A percentile compares a stretch with the other conserved stretches of the same genome.
Conservation (phyloP, 1,284 basidiomycete species). For the Rhodotorula sp. region DNA sequence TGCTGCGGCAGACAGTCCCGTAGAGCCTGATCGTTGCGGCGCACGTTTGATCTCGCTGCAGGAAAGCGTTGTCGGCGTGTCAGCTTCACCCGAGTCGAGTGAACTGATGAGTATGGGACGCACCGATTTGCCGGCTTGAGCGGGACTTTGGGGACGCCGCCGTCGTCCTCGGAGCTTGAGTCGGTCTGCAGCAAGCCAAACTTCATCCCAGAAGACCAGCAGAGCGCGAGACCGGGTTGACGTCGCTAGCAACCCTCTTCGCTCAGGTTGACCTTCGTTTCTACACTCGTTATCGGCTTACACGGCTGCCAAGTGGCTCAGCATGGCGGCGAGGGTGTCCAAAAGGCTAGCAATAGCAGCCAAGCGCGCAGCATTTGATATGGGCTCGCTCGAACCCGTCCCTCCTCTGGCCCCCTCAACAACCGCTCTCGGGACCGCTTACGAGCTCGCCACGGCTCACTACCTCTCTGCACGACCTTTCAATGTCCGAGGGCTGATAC, state of each 20-base stretch:
- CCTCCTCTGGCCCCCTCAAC: slow-evolving; percentile 1
- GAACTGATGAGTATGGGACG: neutral
- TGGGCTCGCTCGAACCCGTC: neutral
- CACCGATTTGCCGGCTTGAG: neutral
- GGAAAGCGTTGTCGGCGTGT: neutral
- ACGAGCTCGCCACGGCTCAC: slow-evolving; percentile 13
- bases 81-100: neutral
- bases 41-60: neutral
- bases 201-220: neutral
- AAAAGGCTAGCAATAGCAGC: no score
- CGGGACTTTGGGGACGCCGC: neutral
- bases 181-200: slow-evolving; percentile 2
- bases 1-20: neutral
- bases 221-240: neutral
- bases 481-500: slow-evolving; percentile 1
- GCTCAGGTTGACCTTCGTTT: neutral
- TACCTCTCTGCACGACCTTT: slow-evolving; percentile 5
- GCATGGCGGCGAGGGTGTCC: no score
- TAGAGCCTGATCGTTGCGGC: no score
- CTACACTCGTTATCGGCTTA: neutral
- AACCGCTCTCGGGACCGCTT: slow-evolving; percentile 23
- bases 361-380: no score
- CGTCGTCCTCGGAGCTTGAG: neutral
- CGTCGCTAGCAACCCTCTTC: neutral
- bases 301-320: no score